phyloP scores from a whole-genome alignment of 208 protist species.

The Acanthamoeba royreba region DNA sequence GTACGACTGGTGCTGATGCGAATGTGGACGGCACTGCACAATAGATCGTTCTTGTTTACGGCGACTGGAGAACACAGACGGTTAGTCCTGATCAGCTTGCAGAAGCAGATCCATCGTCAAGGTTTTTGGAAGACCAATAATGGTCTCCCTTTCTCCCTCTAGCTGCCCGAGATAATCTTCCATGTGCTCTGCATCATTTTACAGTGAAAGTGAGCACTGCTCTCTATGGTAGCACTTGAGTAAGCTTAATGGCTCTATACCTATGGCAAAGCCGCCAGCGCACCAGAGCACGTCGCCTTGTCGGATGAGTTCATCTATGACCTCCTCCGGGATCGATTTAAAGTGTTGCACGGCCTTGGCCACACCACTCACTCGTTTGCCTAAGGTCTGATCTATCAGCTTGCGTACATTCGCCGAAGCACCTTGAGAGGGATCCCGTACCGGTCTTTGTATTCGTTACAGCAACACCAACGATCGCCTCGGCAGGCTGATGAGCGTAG shows the following conservation, averaged over 20 bases:
- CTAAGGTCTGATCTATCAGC: background rate
- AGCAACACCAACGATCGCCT: constrained; percentile 23
- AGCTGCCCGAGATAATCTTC: background rate
- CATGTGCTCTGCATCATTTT: background rate
- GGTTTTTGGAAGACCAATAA: constrained; percentile 57
- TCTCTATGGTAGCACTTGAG: background rate
- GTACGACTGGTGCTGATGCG: background rate
- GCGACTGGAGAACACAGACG: background rate
- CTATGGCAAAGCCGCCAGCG: constrained; percentile 56
- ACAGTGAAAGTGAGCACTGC: background rate
- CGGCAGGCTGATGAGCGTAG: constrained; percentile 52
- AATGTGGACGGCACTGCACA: no score
- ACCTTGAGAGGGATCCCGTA: background rate
- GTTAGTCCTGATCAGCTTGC: background rate
- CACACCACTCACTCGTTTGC: constrained; percentile 42
- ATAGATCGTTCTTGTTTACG: no score
- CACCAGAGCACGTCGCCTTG: constrained; percentile 60
- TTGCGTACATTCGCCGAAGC: background rate
- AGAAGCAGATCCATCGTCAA: constrained; percentile 28
- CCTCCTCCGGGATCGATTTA: constrained; percentile 39
- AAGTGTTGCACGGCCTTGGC: constrained; percentile 54
- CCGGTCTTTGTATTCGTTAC: constrained; percentile 58
- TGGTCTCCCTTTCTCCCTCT: constrained; percentile 53
- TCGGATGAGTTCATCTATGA: constrained; percentile 49
- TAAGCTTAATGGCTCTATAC: background rate